Conservation (phyloP, 2,329 filamentous ascomycete genomes). For the Clarireedia monteithiana region DNA sequence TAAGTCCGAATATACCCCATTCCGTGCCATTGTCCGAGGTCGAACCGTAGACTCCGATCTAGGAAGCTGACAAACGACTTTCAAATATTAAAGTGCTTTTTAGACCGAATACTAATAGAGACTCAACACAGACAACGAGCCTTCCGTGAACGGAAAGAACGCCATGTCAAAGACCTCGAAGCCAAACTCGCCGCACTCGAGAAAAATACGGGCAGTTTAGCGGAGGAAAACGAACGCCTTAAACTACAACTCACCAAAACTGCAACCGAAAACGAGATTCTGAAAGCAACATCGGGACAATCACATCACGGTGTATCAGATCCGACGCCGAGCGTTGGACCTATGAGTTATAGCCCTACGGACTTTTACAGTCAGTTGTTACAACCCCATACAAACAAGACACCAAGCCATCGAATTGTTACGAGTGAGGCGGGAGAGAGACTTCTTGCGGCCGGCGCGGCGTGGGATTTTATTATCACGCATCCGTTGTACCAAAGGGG, state of each 20-base stretch:
- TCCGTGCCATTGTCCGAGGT: neutral
- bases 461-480: constrained; percentile 83
- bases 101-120: neutral
- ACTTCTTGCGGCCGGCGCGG: constrained; percentile 66
- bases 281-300: constrained; percentile 65
- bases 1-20: constrained; percentile 36
- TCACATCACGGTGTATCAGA: constrained; percentile 30
- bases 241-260: constrained; percentile 78
- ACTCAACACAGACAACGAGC: constrained; percentile 68
- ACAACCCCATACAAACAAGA: constrained; percentile 52
- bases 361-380: constrained; percentile 63
- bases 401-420: constrained; percentile 60
- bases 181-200: constrained; percentile 73
- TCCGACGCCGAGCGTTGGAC: constrained; percentile 46
- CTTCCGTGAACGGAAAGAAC: constrained; percentile 92
- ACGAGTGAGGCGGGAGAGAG: constrained; percentile 61
- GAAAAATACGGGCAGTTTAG: constrained; percentile 61
- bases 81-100: neutral
- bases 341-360: constrained; percentile 62
- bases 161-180: constrained; percentile 88
- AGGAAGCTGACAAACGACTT: neutral
- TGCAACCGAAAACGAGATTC: constrained; percentile 85
- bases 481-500: constrained; percentile 72
- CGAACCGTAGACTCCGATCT: neutral
- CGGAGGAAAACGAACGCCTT: constrained; percentile 78